Evolutionary conservation across 306 rosid genomes (phyloP), one percentile per base, ranked within the genome.

Genomic region (Abrus precatorius): DNA sequence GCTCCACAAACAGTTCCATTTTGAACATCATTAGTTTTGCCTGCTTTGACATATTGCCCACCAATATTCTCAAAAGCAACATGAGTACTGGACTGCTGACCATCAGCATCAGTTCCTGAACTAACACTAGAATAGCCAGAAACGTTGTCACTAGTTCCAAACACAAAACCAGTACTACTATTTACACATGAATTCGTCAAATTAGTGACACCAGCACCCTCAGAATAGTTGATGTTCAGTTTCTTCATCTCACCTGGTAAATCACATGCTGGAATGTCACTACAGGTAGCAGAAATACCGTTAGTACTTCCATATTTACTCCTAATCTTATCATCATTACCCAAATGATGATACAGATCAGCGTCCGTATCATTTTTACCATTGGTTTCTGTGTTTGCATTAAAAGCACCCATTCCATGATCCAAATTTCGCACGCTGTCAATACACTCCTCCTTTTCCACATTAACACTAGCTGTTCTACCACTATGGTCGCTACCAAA

Each of bases 201-300:
- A 69, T 53, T 40, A 66, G 62, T 28, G n/a, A 68, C 12, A 81
- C 34, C 70, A 64, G 27, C 83, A 53, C 69, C 79, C 74, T 82
- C 87, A 7, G 86, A 84, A 80, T 77, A 79, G 79, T 86, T 77
- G 44, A 93, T 88, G 76, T 88, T 88, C 80, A 93, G 85, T 71
- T 90, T 91, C 67, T 83, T 63, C 81, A 88, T 87, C 86, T 91
- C 92, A 82, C 90, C 91, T 11, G 85, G 73, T 49, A 93, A 88
- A 55, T 65, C 76, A 84, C 28, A 11, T n/a, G 28, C 75, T 61
- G 88, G 77, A 72, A 79, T 45, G 10, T 80, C 43, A 62, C 73
- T 47, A 62, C 11, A 69, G 78, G 59, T 43, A 74, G 69, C 54
- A 75, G 79, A 50, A 55, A 56, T 6, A 62, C 73, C 68, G 76